Evolutionary conservation across 2,329 filamentous ascomycete genomes (phyloP).

Genomic region (Pestalotiopsis sp.): DNA sequence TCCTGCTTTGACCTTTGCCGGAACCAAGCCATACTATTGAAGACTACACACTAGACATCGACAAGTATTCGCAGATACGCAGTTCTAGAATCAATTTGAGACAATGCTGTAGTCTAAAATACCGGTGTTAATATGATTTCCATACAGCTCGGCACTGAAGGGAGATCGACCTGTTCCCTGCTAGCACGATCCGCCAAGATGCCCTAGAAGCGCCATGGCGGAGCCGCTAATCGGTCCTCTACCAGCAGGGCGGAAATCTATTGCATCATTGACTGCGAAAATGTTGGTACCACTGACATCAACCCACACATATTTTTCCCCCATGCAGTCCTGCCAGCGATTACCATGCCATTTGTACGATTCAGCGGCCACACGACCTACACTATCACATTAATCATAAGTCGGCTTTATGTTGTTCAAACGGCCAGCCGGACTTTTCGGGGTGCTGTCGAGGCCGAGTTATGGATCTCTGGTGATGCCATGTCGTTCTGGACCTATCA

Average conservation of each 20-base stretch:
- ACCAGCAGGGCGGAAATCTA: not conserved
- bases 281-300: not conserved
- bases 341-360: not conserved
- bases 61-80: not conserved
- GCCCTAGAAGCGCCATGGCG: not conserved
- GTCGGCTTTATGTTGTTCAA: not conserved
- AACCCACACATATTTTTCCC: not conserved
- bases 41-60: too few species aligned
- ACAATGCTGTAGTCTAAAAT: not conserved
- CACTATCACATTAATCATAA: not conserved
- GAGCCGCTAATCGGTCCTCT: not conserved
- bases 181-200: not conserved
- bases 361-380: not conserved
- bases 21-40: too few species aligned
- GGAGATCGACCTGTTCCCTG: not conserved
- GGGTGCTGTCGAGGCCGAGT: not conserved
- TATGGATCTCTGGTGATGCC: not conserved
- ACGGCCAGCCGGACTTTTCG: slow-evolving; percentile 1
- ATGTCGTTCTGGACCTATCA: not conserved
- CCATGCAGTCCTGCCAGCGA: not conserved
- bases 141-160: not conserved
- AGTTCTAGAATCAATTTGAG: not conserved
- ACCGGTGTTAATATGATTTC: not conserved
- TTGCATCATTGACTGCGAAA: slow-evolving; percentile 6
- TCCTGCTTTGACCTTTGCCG: too few species aligned